These are phyloP conservation scores for Starmerella vitae DNA, from an alignment of 805 yeast genomes.

Conservation along the genomic window DNA sequence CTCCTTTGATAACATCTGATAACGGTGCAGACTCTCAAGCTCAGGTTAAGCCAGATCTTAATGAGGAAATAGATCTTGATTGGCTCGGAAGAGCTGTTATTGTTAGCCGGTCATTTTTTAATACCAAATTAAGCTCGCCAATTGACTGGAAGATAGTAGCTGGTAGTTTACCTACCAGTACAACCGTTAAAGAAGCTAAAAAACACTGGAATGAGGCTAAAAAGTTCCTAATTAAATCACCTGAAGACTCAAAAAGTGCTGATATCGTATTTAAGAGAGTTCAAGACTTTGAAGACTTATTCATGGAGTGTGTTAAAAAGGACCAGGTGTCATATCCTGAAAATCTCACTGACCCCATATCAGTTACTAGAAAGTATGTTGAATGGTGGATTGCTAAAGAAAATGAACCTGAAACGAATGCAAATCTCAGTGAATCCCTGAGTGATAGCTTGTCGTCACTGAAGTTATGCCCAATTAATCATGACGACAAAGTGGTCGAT, in stretches of 20 bases:
- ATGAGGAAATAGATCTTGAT: slow-evolving; percentile 2
- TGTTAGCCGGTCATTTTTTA: slow-evolving; percentile 45
- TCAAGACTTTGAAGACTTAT: slow-evolving; percentile 52
- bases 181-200: slow-evolving; percentile 35
- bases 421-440: neutral
- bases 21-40: neutral
- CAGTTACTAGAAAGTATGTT: slow-evolving; percentile 30
- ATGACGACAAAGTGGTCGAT: slow-evolving; percentile 1
- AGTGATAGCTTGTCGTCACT: neutral
- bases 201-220: slow-evolving; percentile 62
- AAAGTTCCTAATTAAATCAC: slow-evolving; percentile 42
- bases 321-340: slow-evolving; percentile 33
- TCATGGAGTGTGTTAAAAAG: slow-evolving; percentile 44
- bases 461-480: neutral
- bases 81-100: slow-evolving; percentile 7
- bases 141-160: slow-evolving; percentile 58
- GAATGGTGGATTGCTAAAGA: slow-evolving; percentile 45
- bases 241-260: slow-evolving; percentile 30
- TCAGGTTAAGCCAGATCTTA: neutral
- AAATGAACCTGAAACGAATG: neutral
- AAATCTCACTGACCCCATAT: slow-evolving; percentile 23
- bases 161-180: slow-evolving; percentile 31
- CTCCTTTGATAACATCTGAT: neutral
- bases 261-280: slow-evolving; percentile 17
- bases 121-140: slow-evolving; percentile 37